phyloP scores from a whole-genome alignment of 2,329 filamentous ascomycete species.

The Curvularia spicifera region DNA sequence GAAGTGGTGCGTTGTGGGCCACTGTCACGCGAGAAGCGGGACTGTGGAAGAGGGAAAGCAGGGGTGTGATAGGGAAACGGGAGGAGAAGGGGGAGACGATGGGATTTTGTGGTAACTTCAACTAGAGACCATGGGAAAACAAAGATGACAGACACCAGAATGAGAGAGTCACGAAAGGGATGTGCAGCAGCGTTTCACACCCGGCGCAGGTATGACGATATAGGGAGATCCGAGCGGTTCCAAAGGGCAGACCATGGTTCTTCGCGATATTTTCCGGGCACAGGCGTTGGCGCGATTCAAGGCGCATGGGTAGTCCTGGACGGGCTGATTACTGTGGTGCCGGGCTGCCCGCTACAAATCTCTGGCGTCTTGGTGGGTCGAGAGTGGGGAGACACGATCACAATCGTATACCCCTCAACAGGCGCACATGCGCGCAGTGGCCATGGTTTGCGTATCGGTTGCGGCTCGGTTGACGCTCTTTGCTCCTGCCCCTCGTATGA shows the following conservation, averaged over 20 bases:
- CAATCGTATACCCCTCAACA: conserved; percentile 6
- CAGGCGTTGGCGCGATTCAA: conserved; percentile 12
- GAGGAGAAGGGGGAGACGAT: neutral
- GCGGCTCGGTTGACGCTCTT: neutral
- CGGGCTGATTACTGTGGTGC: conserved; percentile 7
- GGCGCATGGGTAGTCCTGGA: conserved; percentile 20
- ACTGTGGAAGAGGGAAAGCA: conserved; percentile 10
- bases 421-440: neutral
- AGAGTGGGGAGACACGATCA: conserved; percentile 15
- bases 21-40: conserved; percentile 28
- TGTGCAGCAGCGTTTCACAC: conserved; percentile 14
- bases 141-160: neutral
- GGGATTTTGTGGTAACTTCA: conserved; percentile 5
- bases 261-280: conserved; percentile 21
- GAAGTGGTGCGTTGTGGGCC: conserved; percentile 28
- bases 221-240: conserved; percentile 8
- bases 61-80: conserved; percentile 14
- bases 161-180: neutral
- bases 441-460: neutral
- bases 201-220: conserved; percentile 12
- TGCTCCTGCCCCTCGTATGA: neutral
- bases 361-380: conserved; percentile 22
- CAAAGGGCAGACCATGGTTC: conserved; percentile 14
- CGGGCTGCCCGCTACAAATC: conserved; percentile 1
- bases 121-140: conserved; percentile 1